A percentile compares a stretch with the other conserved stretches of the same genome.
Evolutionary conservation across 2,329 filamentous ascomycete species (phyloP).

Genomic region (Neofusicoccum parvum): DNA sequence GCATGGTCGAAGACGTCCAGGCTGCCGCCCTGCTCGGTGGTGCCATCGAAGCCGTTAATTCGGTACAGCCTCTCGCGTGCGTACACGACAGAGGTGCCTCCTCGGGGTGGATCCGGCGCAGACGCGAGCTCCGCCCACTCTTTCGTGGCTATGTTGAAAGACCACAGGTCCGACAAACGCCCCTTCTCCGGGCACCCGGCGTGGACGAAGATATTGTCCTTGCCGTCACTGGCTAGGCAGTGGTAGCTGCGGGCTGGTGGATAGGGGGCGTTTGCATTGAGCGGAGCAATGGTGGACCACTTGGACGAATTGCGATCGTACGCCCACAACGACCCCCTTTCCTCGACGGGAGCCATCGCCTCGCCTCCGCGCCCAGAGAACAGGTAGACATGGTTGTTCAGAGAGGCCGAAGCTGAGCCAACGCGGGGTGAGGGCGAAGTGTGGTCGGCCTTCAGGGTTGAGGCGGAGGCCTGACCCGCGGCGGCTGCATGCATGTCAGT

Average conservation of each 20-base stretch:
- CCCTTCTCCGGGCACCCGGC: slow-evolving; percentile 70
- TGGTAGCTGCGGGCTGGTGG: slow-evolving; percentile 75
- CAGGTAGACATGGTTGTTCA: slow-evolving; percentile 72
- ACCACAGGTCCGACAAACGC: slow-evolving; percentile 73
- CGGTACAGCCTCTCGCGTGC: slow-evolving; percentile 68
- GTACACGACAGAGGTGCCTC: slow-evolving; percentile 68
- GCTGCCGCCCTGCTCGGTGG: slow-evolving; percentile 67
- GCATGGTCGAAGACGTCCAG: slow-evolving; percentile 62
- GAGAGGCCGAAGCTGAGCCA: slow-evolving; percentile 70
- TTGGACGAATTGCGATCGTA: slow-evolving; percentile 66
- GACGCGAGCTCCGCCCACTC: slow-evolving; percentile 69
- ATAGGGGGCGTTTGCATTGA: slow-evolving; percentile 47
- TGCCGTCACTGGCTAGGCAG: slow-evolving; percentile 64
- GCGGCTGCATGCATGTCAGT: slow-evolving; percentile 23
- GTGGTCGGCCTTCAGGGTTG: slow-evolving; percentile 16
- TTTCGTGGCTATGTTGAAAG: slow-evolving; percentile 66
- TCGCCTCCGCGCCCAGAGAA: slow-evolving; percentile 77
- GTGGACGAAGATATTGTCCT: slow-evolving; percentile 73
- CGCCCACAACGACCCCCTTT: slow-evolving; percentile 74
- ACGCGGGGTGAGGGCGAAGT: slow-evolving; percentile 66
- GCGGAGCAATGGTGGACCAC: slow-evolving; percentile 68
- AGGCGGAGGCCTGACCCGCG: slow-evolving; percentile 2
- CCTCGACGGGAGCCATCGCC: slow-evolving; percentile 71
- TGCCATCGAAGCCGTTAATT: slow-evolving; percentile 79
- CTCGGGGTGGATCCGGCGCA: slow-evolving; percentile 68